phyloP scores from a whole-genome alignment of 116 monocot genomes.

The Papilionanthe hybrid region DNA sequence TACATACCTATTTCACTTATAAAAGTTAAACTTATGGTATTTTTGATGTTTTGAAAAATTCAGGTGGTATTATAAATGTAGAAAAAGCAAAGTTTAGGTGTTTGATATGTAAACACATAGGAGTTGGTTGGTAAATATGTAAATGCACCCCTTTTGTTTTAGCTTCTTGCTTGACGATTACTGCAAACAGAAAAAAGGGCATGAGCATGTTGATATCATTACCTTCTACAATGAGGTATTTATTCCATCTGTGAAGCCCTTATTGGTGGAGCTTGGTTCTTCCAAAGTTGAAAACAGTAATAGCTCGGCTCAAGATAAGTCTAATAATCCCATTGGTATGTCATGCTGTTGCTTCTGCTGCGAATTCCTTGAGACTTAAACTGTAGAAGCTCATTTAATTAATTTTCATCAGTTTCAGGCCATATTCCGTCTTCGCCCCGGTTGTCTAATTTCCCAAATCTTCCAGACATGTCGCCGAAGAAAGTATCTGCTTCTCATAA shows the following conservation, averaged over 20 bases:
- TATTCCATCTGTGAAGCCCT: slow-evolving; percentile 82
- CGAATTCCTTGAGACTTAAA: background rate
- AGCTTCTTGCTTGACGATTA: slow-evolving; percentile 8
- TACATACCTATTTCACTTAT: too few species aligned
- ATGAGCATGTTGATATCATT: slow-evolving; percentile 88
- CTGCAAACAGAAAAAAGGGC: slow-evolving; percentile 49
- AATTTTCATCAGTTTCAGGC: slow-evolving; percentile 18
- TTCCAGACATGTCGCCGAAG: slow-evolving; percentile 99
- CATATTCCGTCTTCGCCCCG: slow-evolving; percentile 71
- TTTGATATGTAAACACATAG: too few species aligned
- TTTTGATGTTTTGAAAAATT: too few species aligned
- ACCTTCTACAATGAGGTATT: slow-evolving; percentile 92
- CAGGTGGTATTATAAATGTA: too few species aligned
- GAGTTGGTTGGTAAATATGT: too few species aligned
- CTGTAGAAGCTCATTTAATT: background rate
- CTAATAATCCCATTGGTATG: slow-evolving; percentile 41
- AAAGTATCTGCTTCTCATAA: slow-evolving; percentile 97
- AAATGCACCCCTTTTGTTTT: background rate
- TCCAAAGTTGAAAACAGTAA: slow-evolving; percentile 20
- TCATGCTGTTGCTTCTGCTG: slow-evolving; percentile 9
- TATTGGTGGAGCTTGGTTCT: slow-evolving; percentile 63
- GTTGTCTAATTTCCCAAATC: slow-evolving; percentile 57
- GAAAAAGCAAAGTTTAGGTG: too few species aligned
- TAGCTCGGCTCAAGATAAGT: slow-evolving; percentile 40
- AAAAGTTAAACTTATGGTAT: too few species aligned